A percentile compares a stretch with the other conserved stretches of the same genome.
These are phyloP conservation scores for Cryphonectria japonica DNA, from an alignment of 2,329 filamentous ascomycete genomes.

Conservation along the genomic window DNA sequence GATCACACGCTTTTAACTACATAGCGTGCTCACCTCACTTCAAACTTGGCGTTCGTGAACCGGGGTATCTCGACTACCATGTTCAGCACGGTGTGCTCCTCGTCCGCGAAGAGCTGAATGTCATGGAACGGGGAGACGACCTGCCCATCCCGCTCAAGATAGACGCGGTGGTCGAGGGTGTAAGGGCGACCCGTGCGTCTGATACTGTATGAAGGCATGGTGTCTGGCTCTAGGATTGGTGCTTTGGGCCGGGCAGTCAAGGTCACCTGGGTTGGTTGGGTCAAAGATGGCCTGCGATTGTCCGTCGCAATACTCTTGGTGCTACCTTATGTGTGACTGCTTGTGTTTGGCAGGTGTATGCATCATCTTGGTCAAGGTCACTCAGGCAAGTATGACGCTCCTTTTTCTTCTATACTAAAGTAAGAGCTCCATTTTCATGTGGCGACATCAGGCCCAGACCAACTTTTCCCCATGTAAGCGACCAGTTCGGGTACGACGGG, in stretches of 20 bases:
- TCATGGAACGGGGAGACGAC: slow-evolving; percentile 97
- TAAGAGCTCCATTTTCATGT: neutral
- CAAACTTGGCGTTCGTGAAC: slow-evolving; percentile 99
- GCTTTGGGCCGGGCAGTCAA: no score
- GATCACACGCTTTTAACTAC: neutral
- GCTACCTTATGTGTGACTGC: neutral
- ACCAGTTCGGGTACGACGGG: neutral
- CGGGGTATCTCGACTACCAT: slow-evolving; percentile 99
- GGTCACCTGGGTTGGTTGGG: no score
- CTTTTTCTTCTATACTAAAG: neutral
- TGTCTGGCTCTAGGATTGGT: neutral
- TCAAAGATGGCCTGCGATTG: neutral
- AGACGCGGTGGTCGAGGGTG: slow-evolving; percentile 96
- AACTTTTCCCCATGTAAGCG: neutral
- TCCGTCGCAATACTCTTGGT: no score
- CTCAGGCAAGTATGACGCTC: neutral
- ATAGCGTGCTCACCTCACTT: slow-evolving; percentile 63
- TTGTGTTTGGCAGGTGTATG: neutral
- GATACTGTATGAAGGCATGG: slow-evolving; percentile 17
- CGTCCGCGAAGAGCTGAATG: slow-evolving; percentile 95
- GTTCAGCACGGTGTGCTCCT: slow-evolving; percentile 94
- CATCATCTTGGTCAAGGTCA: neutral
- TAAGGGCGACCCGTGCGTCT: slow-evolving; percentile 55
- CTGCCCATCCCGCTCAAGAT: slow-evolving; percentile 95
- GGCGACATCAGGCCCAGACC: neutral